These are phyloP conservation scores for Sindora glabra DNA, from an alignment of 306 rosid species.

Conservation along the genomic window DNA sequence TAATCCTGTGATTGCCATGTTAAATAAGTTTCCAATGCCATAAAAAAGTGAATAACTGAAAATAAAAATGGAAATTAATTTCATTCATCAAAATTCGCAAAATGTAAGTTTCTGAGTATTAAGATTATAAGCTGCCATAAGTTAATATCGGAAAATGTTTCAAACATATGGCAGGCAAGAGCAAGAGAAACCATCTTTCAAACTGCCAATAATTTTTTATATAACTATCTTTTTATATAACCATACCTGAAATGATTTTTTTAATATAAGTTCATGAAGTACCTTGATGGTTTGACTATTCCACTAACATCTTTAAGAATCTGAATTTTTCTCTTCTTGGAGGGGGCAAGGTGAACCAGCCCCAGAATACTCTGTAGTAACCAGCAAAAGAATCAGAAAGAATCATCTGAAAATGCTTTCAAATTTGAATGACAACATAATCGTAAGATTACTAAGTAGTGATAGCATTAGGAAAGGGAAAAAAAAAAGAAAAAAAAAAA, in stretches of 20 bases:
- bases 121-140: background rate
- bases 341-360: slow-evolving; percentile 48
- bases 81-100: background rate
- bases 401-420: background rate
- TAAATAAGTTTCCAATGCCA: background rate
- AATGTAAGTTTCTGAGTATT: background rate
- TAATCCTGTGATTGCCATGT: slow-evolving; percentile 39
- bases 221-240: too few relatives aligned
- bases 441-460: background rate
- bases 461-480: too few relatives aligned
- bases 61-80: background rate
- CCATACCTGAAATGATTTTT: too few relatives aligned
- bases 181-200: background rate
- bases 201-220: too few relatives aligned
- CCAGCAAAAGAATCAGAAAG: slow-evolving; percentile 1
- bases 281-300: slow-evolving; percentile 72
- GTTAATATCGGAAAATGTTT: background rate
- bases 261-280: background rate
- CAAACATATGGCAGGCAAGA: background rate
- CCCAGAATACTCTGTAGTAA: slow-evolving; percentile 36
- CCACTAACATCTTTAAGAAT: slow-evolving; percentile 70
- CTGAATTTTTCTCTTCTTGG: slow-evolving; percentile 51
- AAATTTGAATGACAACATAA: too few relatives aligned
- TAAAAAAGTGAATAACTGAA: background rate
- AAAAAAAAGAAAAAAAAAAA: too few relatives aligned